Evolutionary conservation across 257 asterid species (phyloP).

Genomic region (Nicotiana tabacum): DNA sequence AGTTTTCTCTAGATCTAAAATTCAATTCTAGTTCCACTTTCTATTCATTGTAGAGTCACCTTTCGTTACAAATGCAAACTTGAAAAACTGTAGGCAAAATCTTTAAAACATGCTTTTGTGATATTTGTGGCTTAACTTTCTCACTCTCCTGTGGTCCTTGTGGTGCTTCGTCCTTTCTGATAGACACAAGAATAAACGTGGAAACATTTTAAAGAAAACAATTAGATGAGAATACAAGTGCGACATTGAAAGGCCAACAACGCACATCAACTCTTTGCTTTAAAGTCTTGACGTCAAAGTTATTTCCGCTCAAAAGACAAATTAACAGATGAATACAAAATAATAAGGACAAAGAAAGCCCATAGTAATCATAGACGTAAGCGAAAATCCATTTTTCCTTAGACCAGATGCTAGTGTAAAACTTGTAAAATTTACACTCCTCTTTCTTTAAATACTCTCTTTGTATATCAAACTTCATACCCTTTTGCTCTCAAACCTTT

Average conservation of each 20-base stretch:
- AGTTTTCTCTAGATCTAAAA: too few relatives aligned
- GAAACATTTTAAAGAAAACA: not conserved
- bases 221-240: not conserved
- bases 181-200: not conserved
- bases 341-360: not conserved
- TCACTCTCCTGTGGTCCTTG: too few relatives aligned
- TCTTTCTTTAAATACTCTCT: constrained; percentile 12
- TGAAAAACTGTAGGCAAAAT: too few relatives aligned
- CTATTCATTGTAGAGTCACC: too few relatives aligned
- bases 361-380: not conserved
- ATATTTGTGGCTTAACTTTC: too few relatives aligned
- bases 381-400: not conserved
- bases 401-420: constrained; percentile 15
- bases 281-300: not conserved
- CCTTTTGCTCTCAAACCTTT: not conserved
- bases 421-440: not conserved
- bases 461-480: not conserved
- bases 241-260: constrained; percentile 13
- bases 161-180: too few relatives aligned
- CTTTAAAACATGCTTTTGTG: too few relatives aligned
- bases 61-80: too few relatives aligned
- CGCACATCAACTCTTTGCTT: constrained; percentile 11
- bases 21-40: too few relatives aligned
- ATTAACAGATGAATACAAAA: not conserved
- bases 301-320: not conserved